A percentile compares a stretch with the other conserved stretches of the same genome.
Conservation (phyloP, 352 stramenopile species). For the Pythium coloratum region DNA sequence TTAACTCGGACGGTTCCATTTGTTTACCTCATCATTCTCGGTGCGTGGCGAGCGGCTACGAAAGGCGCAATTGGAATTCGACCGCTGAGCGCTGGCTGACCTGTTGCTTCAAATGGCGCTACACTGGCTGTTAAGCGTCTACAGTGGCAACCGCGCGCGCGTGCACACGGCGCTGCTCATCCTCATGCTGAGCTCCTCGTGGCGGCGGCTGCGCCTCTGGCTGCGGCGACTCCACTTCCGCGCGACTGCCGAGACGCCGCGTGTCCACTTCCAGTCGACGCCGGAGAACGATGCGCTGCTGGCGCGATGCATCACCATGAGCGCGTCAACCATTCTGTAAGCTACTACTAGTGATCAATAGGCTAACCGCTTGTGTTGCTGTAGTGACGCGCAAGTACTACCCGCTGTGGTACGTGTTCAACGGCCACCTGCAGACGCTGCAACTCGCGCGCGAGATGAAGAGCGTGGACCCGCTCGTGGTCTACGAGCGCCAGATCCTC, state of each 20-base stretch:
- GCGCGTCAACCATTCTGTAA: conserved; percentile 24
- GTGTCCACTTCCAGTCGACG: conserved; percentile 41
- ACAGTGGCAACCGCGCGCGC: conserved; percentile 7
- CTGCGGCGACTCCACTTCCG: conserved; percentile 35
- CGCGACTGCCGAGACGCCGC: conserved; percentile 42
- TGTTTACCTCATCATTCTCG: conserved; percentile 15
- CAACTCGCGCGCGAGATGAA: conserved; percentile 50
- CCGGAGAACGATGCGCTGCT: conserved; percentile 40
- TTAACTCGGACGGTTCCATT: conserved; percentile 9
- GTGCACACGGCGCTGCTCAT: conserved; percentile 11
- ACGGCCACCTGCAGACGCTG: conserved; percentile 67
- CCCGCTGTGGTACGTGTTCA: conserved; percentile 65
- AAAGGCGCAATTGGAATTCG: not conserved
- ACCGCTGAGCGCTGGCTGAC: not conserved
- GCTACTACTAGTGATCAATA: not conserved
- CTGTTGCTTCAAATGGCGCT: not conserved
- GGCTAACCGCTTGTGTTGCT: not conserved
- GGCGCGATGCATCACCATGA: conserved; percentile 41
- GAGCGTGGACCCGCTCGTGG: conserved; percentile 35
- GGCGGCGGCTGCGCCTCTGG: conserved; percentile 17
- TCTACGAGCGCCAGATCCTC: conserved; percentile 60
- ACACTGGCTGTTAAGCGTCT: not conserved
- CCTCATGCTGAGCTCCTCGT: conserved; percentile 15
- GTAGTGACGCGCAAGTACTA: conserved; percentile 51
- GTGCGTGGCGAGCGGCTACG: conserved; percentile 4